Evolutionary conservation across 2,329 filamentous ascomycete genomes (phyloP), one percentile per base, ranked within the genome.

Genomic region (Rosellinia necatrix): DNA sequence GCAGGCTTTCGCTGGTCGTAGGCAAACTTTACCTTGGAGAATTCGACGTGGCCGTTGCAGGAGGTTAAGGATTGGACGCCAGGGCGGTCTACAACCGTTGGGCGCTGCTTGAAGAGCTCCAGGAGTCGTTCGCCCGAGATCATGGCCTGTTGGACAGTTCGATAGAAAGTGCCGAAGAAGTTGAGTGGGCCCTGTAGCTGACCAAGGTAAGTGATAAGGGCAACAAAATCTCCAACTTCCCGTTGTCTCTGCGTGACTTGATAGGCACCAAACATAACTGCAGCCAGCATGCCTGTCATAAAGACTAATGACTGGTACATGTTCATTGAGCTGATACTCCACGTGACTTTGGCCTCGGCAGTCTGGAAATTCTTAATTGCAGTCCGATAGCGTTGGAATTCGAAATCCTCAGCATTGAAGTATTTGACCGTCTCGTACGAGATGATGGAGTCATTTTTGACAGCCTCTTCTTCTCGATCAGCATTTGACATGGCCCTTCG

Each of bases 391-490:
- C 90, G 83, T 44, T 81, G 77, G 64, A 91, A 92, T 68, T 94
- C 90, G 68, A 89, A 92, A 2, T 83, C 78, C 68, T 93, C 90
- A 6, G 90, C 90, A 65, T 93, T 93, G 79, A 94, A 94, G 68
- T 93, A 93, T 71, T 93, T 94, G 70, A 93, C 90, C 2, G 90
- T 93, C 76, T 99, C 94, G 72, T 97, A 99, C n/a, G 92, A 96
- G 60, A 94, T 92, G 78, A 99, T 94, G 0, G 94, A 97, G 72
- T 99, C 94, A 70, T 97, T 97, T 75, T 97, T 97, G 65, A 97
- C 92, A 6, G 94, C 94, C 73, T 97, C 93, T 74, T 97, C 92
- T 74, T 97, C 92, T 61, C 94, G 84, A 64, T 94, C 92, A 12
- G 92, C 91, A 70, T 97, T 97, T 47, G 93, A 93, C 89, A 97